Conservation (phyloP, 352 stramenopile species). For the Detonula confervacea region DNA sequence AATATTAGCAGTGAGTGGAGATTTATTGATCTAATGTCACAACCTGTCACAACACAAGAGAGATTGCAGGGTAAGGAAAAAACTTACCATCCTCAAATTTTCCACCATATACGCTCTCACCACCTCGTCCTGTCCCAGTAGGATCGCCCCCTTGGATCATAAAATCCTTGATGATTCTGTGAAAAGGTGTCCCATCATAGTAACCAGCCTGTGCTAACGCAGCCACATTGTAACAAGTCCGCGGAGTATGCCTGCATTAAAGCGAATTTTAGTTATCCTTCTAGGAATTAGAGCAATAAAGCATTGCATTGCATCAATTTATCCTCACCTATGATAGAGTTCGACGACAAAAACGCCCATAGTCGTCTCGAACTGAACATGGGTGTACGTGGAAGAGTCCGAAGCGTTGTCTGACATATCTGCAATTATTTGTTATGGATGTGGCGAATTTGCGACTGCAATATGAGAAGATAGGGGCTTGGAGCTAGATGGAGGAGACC, state of each 20-base stretch:
- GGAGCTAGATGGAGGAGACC: no score
- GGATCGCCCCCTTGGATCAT: conserved; percentile 96
- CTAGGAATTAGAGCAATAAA: no score
- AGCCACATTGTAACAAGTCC: conserved; percentile 80
- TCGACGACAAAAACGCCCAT: conserved; percentile 42
- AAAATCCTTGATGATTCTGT: conserved; percentile 96
- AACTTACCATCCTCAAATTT: conserved; percentile 92
- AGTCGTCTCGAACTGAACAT: conserved; percentile 47
- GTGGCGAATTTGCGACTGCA: no score
- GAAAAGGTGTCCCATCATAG: conserved; percentile 95
- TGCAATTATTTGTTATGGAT: no score
- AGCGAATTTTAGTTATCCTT: no score
- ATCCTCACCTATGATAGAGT: conserved; percentile 40
- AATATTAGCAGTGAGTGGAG: not conserved
- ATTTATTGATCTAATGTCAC: no score
- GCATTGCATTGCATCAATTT: no score
- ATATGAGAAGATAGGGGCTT: no score
- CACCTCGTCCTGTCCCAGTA: conserved; percentile 91
- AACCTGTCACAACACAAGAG: no score
- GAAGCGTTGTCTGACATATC: no score
- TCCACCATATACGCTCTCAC: conserved; percentile 90
- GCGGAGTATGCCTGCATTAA: conserved; percentile 65
- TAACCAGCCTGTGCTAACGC: conserved; percentile 85
- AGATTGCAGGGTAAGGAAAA: not conserved
- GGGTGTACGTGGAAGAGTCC: conserved; percentile 27